A percentile compares a stretch with the other conserved stretches of the same genome.
phyloP scores from a whole-genome alignment of 257 asterid species.

The Lithospermum erythrorhizon region DNA sequence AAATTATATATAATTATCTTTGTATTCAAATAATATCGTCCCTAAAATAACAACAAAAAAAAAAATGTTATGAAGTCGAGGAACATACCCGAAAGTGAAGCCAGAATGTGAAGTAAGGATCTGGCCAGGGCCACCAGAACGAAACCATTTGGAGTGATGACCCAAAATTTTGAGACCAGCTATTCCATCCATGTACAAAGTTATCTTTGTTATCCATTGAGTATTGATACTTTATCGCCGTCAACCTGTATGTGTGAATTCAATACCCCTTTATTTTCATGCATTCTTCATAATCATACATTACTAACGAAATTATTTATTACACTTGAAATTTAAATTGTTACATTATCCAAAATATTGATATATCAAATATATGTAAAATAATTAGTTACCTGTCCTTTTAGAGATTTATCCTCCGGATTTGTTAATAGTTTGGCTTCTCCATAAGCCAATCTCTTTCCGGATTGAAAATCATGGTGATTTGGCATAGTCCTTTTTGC shows the following conservation, averaged over 20 bases:
- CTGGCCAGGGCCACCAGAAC: conserved; percentile 25
- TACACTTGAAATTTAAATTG: too few relatives aligned
- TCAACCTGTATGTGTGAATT: conserved; percentile 24
- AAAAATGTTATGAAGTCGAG: too few relatives aligned
- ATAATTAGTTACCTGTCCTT: neutral
- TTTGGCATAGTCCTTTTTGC: conserved; percentile 63
- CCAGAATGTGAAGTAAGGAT: conserved; percentile 34
- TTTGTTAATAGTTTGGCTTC: conserved; percentile 51
- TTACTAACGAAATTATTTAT: too few relatives aligned
- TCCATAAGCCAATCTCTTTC: conserved; percentile 34
- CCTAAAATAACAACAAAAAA: too few relatives aligned
- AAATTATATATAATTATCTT: too few relatives aligned
- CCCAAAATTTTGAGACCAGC: conserved; percentile 19
- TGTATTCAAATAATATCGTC: too few relatives aligned
- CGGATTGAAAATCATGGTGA: conserved; percentile 28
- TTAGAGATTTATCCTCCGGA: conserved; percentile 10
- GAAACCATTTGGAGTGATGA: conserved; percentile 27
- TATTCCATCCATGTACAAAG: conserved; percentile 26
- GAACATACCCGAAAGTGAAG: too few relatives aligned
- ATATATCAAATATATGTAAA: too few relatives aligned
- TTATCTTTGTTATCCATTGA: conserved; percentile 19
- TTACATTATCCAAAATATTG: too few relatives aligned
- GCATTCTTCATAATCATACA: too few relatives aligned
- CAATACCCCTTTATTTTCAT: neutral
- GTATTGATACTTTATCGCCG: conserved; percentile 30